These are phyloP conservation scores for Penicillium mononematosum DNA, from an alignment of 495 filamentous ascomycete genomes.

Conservation along the genomic window DNA sequence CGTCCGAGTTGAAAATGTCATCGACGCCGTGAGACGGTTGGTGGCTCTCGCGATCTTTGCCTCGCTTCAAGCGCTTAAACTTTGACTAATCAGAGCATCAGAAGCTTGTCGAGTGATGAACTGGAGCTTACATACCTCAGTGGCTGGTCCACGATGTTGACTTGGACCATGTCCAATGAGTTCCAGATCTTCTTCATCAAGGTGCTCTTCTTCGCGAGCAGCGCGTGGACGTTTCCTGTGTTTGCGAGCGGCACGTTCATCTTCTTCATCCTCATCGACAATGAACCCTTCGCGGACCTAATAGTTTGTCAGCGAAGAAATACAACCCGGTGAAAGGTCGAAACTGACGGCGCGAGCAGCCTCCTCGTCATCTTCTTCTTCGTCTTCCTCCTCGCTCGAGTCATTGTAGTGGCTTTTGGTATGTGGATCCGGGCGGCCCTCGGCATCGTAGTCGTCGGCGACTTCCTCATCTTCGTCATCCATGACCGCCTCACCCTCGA, in stretches of 20 bases:
- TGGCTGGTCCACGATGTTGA: constrained; percentile 59
- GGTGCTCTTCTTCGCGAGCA: constrained; percentile 74
- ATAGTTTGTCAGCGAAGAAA: background rate
- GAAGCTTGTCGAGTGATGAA: background rate
- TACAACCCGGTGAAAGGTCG: constrained; percentile 1
- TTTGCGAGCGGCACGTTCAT: constrained; percentile 59
- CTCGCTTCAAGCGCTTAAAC: constrained; percentile 93
- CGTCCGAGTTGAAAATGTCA: constrained; percentile 88
- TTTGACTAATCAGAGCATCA: constrained; percentile 58
- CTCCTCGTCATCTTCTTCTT: constrained; percentile 90
- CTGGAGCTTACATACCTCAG: constrained; percentile 54
- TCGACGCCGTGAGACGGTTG: constrained; percentile 68
- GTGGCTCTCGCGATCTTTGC: constrained; percentile 65
- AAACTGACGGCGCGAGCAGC: constrained; percentile 56
- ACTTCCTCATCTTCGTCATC: constrained; percentile 85
- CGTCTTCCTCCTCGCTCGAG: constrained; percentile 93
- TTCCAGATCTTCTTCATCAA: constrained; percentile 96
- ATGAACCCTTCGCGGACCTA: constrained; percentile 94
- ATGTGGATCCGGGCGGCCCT: constrained; percentile 48
- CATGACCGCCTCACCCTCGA: constrained; percentile 80
- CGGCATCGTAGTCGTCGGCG: constrained; percentile 72
- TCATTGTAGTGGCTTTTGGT: constrained; percentile 60
- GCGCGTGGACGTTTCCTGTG: constrained; percentile 48
- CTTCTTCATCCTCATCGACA: constrained; percentile 88
- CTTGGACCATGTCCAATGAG: constrained; percentile 78